phyloP scores from a whole-genome alignment of 2,329 filamentous ascomycete species.

The Biscogniauxia sp. region DNA sequence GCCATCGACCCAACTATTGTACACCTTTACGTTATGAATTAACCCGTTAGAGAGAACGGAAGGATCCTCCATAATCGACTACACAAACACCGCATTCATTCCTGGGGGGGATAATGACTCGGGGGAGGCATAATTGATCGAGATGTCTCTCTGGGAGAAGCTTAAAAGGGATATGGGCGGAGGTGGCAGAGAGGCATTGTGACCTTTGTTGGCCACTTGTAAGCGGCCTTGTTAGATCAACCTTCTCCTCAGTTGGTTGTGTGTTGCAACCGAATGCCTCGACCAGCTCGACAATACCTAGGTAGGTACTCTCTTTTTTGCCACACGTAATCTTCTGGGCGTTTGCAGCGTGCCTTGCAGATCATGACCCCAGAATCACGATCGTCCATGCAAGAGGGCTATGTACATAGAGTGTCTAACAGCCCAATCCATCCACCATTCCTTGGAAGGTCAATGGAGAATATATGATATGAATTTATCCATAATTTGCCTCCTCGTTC shows the following conservation, averaged over 20 bases:
- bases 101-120: neutral
- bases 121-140: neutral
- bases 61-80: neutral
- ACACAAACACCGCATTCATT: neutral
- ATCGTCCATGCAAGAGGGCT: neutral
- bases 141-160: neutral
- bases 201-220: neutral
- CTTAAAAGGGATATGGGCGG: neutral
- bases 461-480: neutral
- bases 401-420: too few species aligned
- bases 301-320: too few species aligned
- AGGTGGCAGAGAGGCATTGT: neutral
- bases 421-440: neutral
- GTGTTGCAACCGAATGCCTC: neutral
- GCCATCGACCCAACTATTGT: neutral
- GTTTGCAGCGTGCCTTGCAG: neutral
- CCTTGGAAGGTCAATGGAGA: neutral
- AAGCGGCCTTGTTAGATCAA: neutral
- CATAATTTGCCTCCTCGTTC: too few species aligned
- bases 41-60: neutral
- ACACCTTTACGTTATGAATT: neutral
- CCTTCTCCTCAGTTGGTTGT: neutral
- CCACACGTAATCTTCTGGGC: neutral
- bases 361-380: neutral
- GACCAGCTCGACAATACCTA: neutral